phyloP scores from a whole-genome alignment of 2,329 filamentous ascomycete genomes.

The Aspergillus nomiae region DNA sequence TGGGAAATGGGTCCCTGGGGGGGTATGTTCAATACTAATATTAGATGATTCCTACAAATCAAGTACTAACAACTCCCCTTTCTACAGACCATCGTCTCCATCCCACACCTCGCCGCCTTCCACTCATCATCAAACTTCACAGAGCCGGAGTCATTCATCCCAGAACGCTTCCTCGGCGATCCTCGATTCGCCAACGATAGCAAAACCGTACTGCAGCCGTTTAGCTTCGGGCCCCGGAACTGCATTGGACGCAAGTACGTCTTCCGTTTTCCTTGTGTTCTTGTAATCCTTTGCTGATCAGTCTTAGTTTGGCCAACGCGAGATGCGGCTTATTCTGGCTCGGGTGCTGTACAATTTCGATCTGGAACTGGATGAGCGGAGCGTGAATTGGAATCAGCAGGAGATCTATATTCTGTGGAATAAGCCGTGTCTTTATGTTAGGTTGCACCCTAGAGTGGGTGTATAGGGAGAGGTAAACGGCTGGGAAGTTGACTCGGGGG shows the following conservation, averaged over 20 bases:
- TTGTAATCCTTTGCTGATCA: too few relatives aligned
- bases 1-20: neutral
- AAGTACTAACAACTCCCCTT: neutral
- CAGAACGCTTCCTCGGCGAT: constrained; percentile 46
- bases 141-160: constrained; percentile 47
- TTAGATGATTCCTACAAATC: neutral
- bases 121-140: constrained; percentile 48
- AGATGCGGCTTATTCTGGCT: constrained; percentile 53
- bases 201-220: constrained; percentile 50
- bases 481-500: too few relatives aligned
- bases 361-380: constrained; percentile 40
- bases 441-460: too few relatives aligned
- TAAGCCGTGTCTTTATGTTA: constrained; percentile 27
- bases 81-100: constrained; percentile 42
- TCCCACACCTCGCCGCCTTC: constrained; percentile 49
- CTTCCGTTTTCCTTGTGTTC: too few relatives aligned
- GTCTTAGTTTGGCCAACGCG: constrained; percentile 43
- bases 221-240: constrained; percentile 51
- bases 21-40: neutral
- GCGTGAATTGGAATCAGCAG: constrained; percentile 41
- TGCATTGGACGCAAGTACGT: constrained; percentile 50
- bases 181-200: constrained; percentile 43
- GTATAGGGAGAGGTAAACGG: too few relatives aligned
- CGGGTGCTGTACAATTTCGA: constrained; percentile 55
- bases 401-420: constrained; percentile 42